phyloP scores from a whole-genome alignment of 306 rosid genomes.

The Prunus davidiana region DNA sequence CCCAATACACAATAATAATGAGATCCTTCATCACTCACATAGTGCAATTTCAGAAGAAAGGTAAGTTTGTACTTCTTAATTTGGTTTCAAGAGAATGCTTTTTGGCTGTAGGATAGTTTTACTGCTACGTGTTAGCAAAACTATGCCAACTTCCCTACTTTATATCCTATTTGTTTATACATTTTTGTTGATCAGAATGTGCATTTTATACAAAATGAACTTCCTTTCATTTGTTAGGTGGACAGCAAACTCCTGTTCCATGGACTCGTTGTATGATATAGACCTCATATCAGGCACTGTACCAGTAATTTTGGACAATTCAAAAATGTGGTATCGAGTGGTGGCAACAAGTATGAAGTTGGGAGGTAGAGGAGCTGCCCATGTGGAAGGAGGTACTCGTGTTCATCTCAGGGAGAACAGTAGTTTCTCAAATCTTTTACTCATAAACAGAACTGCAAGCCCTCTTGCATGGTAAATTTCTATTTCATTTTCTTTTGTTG shows the following conservation, averaged over 20 bases:
- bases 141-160: neutral
- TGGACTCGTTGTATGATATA: conserved; percentile 81
- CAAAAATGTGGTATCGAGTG: conserved; percentile 78
- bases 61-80: conserved; percentile 30
- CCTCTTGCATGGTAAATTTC: conserved; percentile 75
- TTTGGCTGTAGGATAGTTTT: neutral
- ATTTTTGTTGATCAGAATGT: neutral
- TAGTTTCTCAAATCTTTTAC: conserved; percentile 63
- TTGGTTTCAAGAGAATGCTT: neutral
- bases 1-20: conserved; percentile 88
- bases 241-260: conserved; percentile 75
- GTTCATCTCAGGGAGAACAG: conserved; percentile 55
- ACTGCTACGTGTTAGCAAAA: neutral
- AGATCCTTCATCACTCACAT: conserved; percentile 60
- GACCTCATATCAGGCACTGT: conserved; percentile 68
- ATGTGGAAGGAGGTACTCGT: conserved; percentile 60
- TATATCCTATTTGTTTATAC: neutral
- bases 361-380: conserved; percentile 68
- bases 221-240: conserved; percentile 52
- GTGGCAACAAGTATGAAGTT: conserved; percentile 72
- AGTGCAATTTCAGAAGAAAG: conserved; percentile 59
- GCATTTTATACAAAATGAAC: conserved; percentile 9
- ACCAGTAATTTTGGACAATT: conserved; percentile 84
- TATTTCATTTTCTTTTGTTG: neutral
- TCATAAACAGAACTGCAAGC: conserved; percentile 90